These are phyloP conservation scores for Fusarium dlaminii DNA, from an alignment of 2,329 filamentous ascomycete genomes.

Conservation along the genomic window DNA sequence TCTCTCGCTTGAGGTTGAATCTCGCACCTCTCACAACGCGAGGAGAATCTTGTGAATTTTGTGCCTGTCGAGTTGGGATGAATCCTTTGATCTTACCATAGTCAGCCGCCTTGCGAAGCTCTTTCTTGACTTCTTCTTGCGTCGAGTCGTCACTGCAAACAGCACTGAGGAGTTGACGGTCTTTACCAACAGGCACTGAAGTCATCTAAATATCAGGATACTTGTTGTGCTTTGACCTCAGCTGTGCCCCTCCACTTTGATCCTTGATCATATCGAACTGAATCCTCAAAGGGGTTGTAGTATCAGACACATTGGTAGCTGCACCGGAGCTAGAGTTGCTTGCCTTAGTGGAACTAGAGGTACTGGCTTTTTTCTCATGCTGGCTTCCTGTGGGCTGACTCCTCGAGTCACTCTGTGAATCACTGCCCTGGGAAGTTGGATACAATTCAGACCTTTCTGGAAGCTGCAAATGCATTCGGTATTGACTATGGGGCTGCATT, in stretches of 20 bases:
- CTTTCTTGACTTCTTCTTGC: constrained; percentile 7
- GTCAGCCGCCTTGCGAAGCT: constrained; percentile 13
- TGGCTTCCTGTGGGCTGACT: background rate
- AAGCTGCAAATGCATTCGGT: background rate
- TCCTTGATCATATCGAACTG: constrained; percentile 15
- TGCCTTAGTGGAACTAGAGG: background rate
- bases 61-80: constrained; percentile 30
- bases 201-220: constrained; percentile 25
- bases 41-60: constrained; percentile 3
- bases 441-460: background rate
- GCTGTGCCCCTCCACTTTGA: background rate
- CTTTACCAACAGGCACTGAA: constrained; percentile 21
- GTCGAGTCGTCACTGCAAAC: background rate
- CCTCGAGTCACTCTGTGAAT: background rate
- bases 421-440: background rate
- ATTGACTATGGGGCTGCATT: background rate
- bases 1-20: background rate
- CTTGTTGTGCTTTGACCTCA: background rate
- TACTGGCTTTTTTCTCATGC: background rate
- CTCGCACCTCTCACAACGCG: background rate
- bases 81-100: constrained; percentile 19
- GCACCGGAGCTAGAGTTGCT: background rate
- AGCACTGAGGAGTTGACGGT: constrained; percentile 6
- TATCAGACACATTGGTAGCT: background rate
- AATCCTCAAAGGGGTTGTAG: background rate